A percentile compares a stretch with the other conserved stretches of the same genome.
These are phyloP conservation scores for Delphinella strobiligena DNA, from an alignment of 2,329 filamentous ascomycete genomes.

Conservation along the genomic window DNA sequence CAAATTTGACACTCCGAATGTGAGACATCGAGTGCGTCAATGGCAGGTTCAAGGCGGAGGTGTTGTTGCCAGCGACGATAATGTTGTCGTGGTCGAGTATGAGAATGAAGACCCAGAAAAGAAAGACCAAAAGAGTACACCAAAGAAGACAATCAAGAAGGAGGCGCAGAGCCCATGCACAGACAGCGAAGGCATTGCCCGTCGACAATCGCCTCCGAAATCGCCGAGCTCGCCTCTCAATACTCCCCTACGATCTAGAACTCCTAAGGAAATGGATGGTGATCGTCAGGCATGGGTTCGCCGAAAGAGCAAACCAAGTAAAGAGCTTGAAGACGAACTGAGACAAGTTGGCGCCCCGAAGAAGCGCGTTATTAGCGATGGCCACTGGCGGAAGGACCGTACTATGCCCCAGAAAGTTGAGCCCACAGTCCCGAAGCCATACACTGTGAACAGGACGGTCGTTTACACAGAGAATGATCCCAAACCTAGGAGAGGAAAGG, in stretches of 20 bases:
- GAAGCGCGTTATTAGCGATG: conserved; percentile 87
- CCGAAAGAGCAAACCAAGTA: conserved; percentile 21
- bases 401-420: conserved; percentile 12
- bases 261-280: conserved; percentile 14
- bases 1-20: conserved; percentile 19
- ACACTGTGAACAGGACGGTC: conserved; percentile 6
- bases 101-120: conserved; percentile 24
- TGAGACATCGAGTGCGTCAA: conserved; percentile 65
- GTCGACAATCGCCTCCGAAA: conserved; percentile 3
- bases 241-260: background rate
- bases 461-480: conserved; percentile 1
- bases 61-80: conserved; percentile 46
- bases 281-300: conserved; percentile 24
- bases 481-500: conserved; percentile 12
- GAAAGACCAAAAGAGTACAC: conserved; percentile 8
- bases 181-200: background rate
- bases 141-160: conserved; percentile 3
- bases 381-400: conserved; percentile 53
- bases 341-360: conserved; percentile 55
- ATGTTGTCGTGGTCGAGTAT: conserved; percentile 45
- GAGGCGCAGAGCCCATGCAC: background rate
- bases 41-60: conserved; percentile 73
- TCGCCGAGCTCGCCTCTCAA: background rate
- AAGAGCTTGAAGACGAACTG: conserved; percentile 31
- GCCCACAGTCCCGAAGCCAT: background rate